Evolutionary conservation across 495 filamentous ascomycete genomes (phyloP).

Genomic region (Lasiosphaeris hirsuta): DNA sequence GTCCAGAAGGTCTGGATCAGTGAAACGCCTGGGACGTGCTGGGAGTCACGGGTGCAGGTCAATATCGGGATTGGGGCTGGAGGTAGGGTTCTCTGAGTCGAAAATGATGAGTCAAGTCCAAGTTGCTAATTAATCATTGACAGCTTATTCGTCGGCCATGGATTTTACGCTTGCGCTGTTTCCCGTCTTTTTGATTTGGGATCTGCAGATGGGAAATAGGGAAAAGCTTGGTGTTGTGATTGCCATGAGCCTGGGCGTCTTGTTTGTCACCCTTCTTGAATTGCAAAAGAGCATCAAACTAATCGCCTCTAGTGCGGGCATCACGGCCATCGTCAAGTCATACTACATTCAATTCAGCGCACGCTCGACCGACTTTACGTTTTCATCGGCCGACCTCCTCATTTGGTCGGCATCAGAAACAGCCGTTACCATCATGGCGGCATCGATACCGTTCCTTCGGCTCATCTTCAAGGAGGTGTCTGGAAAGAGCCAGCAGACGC

Average conservation of each 20-base stretch:
- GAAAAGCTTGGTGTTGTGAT: conserved; percentile 36
- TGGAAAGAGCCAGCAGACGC: background rate
- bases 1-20: conserved; percentile 23
- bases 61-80: conserved; percentile 31
- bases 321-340: conserved; percentile 12
- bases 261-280: conserved; percentile 20
- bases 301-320: conserved; percentile 1
- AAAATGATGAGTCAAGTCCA: background rate
- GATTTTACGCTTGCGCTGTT: conserved; percentile 36
- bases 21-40: conserved; percentile 26
- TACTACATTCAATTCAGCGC: conserved; percentile 3
- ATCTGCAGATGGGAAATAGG: conserved; percentile 32
- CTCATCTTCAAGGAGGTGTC: conserved; percentile 7
- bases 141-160: conserved; percentile 36
- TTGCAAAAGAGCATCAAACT: background rate
- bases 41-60: conserved; percentile 26
- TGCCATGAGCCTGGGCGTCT: conserved; percentile 38
- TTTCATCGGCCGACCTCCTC: conserved; percentile 10
- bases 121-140: background rate
- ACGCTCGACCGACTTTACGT: conserved; percentile 11
- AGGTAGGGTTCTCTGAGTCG: conserved; percentile 18
- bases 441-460: conserved; percentile 7
- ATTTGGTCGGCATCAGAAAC: conserved; percentile 12
- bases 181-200: conserved; percentile 34
- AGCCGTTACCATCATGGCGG: conserved; percentile 12